Conservation (phyloP, 2,329 filamentous ascomycete species). For the Didymella pomorum region DNA sequence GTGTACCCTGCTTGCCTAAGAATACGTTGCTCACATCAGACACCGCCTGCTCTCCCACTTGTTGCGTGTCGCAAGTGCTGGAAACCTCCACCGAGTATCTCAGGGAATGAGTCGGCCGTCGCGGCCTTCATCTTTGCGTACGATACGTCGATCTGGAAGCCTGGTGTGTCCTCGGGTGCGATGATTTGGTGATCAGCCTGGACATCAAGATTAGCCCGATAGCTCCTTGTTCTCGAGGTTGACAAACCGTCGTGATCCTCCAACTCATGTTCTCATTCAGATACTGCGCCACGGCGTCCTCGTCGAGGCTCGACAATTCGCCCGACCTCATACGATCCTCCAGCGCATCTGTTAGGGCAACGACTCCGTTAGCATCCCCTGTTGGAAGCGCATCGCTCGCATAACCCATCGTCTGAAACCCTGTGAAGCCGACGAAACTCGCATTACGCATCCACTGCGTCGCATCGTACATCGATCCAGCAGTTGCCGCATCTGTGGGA, state of each 20-base stretch:
- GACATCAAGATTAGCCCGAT: neutral
- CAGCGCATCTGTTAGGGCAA: conserved; percentile 57
- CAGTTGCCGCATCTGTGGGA: conserved; percentile 46
- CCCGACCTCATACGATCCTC: conserved; percentile 44
- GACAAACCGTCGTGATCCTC: conserved; percentile 35
- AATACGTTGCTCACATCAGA: neutral
- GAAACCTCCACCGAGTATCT: conserved; percentile 21
- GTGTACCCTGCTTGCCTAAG: neutral
- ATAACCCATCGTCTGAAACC: conserved; percentile 45
- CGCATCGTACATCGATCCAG: conserved; percentile 59
- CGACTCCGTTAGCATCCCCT: conserved; percentile 45
- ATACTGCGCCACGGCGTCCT: conserved; percentile 32
- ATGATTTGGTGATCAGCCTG: conserved; percentile 51
- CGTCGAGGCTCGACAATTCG: conserved; percentile 42
- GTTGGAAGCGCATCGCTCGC: conserved; percentile 3
- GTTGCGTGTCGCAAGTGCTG: conserved; percentile 19
- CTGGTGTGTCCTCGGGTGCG: conserved; percentile 42
- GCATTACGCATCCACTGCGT: conserved; percentile 62
- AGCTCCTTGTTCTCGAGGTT: neutral
- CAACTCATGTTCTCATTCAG: conserved; percentile 35
- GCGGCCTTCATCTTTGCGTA: conserved; percentile 51
- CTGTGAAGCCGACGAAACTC: conserved; percentile 69
- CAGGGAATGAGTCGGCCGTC: conserved; percentile 25
- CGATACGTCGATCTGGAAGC: conserved; percentile 52
- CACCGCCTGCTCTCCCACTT: conserved; percentile 14